phyloP scores from a whole-genome alignment of 331 rosid genomes.

The Saraca asoca region DNA sequence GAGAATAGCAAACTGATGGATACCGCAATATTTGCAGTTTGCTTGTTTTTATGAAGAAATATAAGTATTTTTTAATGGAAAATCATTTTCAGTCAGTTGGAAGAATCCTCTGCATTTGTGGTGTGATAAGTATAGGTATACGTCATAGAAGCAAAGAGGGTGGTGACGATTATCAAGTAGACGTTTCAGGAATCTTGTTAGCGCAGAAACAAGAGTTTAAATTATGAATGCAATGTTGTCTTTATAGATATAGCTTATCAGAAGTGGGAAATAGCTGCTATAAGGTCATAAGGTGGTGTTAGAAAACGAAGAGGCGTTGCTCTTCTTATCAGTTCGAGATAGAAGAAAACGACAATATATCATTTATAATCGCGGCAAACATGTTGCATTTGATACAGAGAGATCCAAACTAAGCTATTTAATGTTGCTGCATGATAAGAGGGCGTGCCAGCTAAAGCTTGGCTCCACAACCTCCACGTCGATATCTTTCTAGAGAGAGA shows the following conservation, averaged over 20 bases:
- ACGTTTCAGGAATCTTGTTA: constrained; percentile 35
- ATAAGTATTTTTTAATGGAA: neutral
- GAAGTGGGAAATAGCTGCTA: neutral
- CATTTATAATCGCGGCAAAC: no score
- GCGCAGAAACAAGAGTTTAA: neutral
- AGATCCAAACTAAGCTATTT: constrained; percentile 32
- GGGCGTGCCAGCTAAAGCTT: neutral
- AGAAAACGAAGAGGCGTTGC: constrained; percentile 11
- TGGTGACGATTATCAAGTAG: neutral
- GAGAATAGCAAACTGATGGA: neutral
- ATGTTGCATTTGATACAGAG: constrained; percentile 31
- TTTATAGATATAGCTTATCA: constrained; percentile 35
- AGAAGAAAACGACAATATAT: constrained; percentile 30
- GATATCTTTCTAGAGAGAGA: neutral
- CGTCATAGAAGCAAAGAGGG: neutral
- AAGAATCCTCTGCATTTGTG: neutral
- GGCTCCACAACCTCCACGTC: neutral
- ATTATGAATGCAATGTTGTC: neutral
- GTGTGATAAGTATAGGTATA: constrained; percentile 7
- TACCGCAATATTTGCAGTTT: neutral
- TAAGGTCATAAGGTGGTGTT: neutral
- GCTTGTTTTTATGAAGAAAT: neutral
- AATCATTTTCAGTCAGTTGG: neutral
- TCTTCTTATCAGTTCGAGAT: constrained; percentile 28
- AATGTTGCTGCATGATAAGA: constrained; percentile 28